Evolutionary conservation across 2,329 filamentous ascomycete genomes (phyloP), one percentile per base, ranked within the genome.

Genomic region (Pseudophaeomoniella oleicola): DNA sequence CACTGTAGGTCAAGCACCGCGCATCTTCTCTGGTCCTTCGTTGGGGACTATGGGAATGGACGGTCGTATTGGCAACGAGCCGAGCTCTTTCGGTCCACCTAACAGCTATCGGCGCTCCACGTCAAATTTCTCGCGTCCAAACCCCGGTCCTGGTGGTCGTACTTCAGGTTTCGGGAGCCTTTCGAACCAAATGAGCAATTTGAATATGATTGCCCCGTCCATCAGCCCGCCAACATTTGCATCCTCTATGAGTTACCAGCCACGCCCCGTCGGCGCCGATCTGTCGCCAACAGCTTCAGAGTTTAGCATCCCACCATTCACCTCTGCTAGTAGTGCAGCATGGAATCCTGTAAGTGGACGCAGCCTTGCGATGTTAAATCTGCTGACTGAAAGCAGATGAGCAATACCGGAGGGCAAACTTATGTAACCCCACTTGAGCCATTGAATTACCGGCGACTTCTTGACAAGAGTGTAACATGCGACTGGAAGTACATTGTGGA

Each of bases 401-500:
- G 63, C 40, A 52, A 63, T 14, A 53, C 67, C 0, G 73, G 80
- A 42, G 71, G 70, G 16, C 77, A 80, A 50, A 90, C 83, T 1
- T 94, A 92, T 54, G 64, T 94, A 17, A 78, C 82, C 9, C 80
- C 86, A 3, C 81, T 82, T 4, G 90, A 98, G 59, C 90, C 88
- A 9, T 72, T 96, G 50, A 96, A 98, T 60, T 98, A 96, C 53
- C 86, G 90, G 42, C 86, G 87, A 38, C 72, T 98, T 29, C 75
- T 96, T 33, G 90, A 98, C 53, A 86, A 87, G 52, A 94, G 88
- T 54, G 85, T 93, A 59, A 93, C 83, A 52, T 96, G 88, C 63
- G 92, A 98, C 64, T 98, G 88, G 90, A 93, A 90, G 63, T 94
- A 94, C 56, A 94, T 98, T 49, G 90, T 98, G 38, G 88, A 98